Conservation (phyloP, 306 rosid genomes). For the Dryas alaskensis region DNA sequence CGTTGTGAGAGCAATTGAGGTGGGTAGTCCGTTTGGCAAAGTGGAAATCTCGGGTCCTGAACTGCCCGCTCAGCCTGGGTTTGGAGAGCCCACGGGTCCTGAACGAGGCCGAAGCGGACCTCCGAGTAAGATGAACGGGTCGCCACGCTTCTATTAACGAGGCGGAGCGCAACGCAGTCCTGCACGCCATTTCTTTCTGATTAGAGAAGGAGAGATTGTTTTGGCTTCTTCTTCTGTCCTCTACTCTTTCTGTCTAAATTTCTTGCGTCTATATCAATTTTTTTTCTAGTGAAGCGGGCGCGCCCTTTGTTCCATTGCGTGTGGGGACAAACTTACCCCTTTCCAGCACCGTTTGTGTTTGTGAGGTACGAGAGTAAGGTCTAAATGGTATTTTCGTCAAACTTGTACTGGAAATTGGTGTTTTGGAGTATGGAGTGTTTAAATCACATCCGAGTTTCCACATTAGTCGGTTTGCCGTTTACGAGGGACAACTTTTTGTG, state of each 20-base stretch:
- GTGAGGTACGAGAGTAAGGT: neutral
- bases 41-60: constrained; percentile 38
- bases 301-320: too few relatives aligned
- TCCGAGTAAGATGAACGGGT: constrained; percentile 35
- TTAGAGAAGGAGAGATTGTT: neutral
- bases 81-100: constrained; percentile 19
- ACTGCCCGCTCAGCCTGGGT: constrained; percentile 22
- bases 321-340: neutral
- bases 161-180: constrained; percentile 55
- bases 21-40: constrained; percentile 24
- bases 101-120: constrained; percentile 29
- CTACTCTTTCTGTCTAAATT: neutral
- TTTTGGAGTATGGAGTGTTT: too few relatives aligned
- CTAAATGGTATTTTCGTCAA: neutral
- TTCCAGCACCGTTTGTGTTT: too few relatives aligned
- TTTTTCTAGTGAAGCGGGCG: neutral
- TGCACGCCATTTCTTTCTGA: constrained; percentile 59
- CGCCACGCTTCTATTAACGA: constrained; percentile 52
- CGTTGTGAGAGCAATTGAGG: constrained; percentile 51
- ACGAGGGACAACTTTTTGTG: neutral
- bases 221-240: neutral
- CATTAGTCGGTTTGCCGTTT: neutral
- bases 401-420: too few relatives aligned
- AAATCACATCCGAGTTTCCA: neutral
- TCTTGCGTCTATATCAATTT: too few relatives aligned